A percentile compares a stretch with the other conserved stretches of the same genome.
These are phyloP conservation scores for Microascus cirrosus DNA, from an alignment of 2,329 filamentous ascomycete species.

Conservation along the genomic window DNA sequence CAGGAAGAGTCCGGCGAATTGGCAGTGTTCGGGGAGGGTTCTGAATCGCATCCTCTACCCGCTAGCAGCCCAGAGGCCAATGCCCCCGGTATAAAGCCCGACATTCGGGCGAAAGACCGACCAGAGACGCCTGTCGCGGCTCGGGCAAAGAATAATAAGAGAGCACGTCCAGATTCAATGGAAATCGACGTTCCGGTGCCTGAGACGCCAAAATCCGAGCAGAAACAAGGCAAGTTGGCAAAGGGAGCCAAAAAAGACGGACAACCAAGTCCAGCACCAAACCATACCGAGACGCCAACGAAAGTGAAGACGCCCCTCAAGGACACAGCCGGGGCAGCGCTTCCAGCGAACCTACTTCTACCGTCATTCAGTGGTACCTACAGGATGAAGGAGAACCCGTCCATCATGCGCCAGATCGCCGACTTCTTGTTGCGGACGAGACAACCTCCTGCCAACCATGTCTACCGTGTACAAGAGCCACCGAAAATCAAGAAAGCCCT, in stretches of 20 bases:
- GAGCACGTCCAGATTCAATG: conserved; percentile 33
- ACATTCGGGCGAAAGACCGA: conserved; percentile 11
- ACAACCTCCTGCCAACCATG: conserved; percentile 53
- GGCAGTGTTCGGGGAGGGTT: conserved; percentile 45
- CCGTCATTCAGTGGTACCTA: conserved; percentile 63
- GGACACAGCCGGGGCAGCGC: conserved; percentile 4
- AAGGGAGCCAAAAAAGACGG: not conserved
- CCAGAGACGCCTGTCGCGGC: conserved; percentile 16
- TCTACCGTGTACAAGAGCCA: conserved; percentile 57
- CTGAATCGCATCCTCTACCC: conserved; percentile 41
- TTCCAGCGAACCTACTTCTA: conserved; percentile 51
- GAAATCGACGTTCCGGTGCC: conserved; percentile 28
- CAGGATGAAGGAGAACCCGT: conserved; percentile 52
- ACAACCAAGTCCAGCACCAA: not conserved
- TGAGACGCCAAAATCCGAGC: conserved; percentile 15
- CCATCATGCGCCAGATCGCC: conserved; percentile 56
- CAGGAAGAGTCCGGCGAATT: conserved; percentile 34
- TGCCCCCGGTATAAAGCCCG: conserved; percentile 16
- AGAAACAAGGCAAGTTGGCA: conserved; percentile 5
- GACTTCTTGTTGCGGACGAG: conserved; percentile 44
- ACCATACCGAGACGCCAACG: not conserved
- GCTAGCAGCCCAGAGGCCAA: conserved; percentile 32
- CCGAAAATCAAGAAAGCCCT: conserved; percentile 74
- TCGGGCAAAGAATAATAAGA: conserved; percentile 29
- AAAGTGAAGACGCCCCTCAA: conserved; percentile 21